Evolutionary conservation across 169 alveolate species (phyloP).

Genomic region (Plasmodium yoelii): DNA sequence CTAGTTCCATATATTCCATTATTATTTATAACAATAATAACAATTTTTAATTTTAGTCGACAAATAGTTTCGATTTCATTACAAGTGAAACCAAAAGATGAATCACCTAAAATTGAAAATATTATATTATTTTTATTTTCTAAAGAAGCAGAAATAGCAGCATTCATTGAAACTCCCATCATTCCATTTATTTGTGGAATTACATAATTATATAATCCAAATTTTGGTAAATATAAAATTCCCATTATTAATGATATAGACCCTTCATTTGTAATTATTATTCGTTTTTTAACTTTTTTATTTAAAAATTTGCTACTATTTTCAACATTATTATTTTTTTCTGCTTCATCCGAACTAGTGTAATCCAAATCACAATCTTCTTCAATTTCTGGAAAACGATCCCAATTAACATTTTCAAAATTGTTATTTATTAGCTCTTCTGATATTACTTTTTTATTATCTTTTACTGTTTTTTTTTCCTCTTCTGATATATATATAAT

Average conservation of each 20-base stretch:
- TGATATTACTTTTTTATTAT: not conserved
- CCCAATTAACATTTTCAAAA: too few species aligned
- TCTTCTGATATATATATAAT: not conserved
- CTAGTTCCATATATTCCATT: conserved; percentile 72
- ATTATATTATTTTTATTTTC: conserved; percentile 20
- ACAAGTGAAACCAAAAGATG: conserved; percentile 72
- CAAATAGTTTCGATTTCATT: conserved; percentile 72
- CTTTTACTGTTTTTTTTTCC: not conserved
- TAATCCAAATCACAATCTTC: conserved; percentile 44
- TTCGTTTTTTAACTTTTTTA: conserved; percentile 29
- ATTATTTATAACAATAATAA: conserved; percentile 53
- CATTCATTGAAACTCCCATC: conserved; percentile 76
- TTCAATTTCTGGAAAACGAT: not conserved
- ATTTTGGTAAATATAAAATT: conserved; percentile 56
- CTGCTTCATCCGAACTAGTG: conserved; percentile 9
- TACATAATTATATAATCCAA: conserved; percentile 54
- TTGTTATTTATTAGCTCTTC: not conserved
- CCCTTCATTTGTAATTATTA: conserved; percentile 62
- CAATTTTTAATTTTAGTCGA: conserved; percentile 44
- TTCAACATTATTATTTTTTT: not conserved
- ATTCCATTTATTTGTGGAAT: conserved; percentile 71
- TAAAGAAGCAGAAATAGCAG: conserved; percentile 46
- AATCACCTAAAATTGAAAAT: conserved; percentile 71
- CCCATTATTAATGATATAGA: conserved; percentile 56
- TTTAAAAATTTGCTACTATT: conserved; percentile 8